Base-by-base conservation (phyloP, 768 basidiomycete genomes). In the Termitomyces sp. region DNA sequence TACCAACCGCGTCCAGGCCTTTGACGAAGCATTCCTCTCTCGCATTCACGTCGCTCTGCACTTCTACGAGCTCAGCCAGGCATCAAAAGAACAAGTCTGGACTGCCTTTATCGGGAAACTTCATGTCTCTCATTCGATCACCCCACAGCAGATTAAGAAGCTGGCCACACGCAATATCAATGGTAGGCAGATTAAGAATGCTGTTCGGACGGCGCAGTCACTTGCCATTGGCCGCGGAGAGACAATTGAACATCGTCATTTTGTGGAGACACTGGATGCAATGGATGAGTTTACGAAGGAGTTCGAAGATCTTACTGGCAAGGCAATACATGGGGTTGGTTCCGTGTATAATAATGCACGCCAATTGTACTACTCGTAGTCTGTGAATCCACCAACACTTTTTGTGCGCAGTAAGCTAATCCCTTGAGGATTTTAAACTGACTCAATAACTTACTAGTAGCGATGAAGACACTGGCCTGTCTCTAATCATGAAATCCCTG, bases 181-280 rank as follows among this genome's bases (percentile, higher is more conserved):
- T 66, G 87, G 87, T 11, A 67, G 86, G 46, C 84, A 87, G 73
- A 88, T 88, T 68, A 90, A 87, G 81, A 89, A 90, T 63, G 84
- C 84, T 7, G 84, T 83, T 24, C 76, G 84, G 63, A 89, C 86
- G 2, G 87, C 87, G n/a, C 80, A 81, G 58, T 83, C 84, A 55
- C 75, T 88, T 35, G 86, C 87, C 16, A 61, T 75, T 5, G 84
- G 79, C 0, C 70, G 80, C 20, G 75, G 77, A 39, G 78, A 84
- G 71, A 70, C 68, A 48, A 72, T 88, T 13, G 70, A 68, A n/a
- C 82, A 77, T 65, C 69, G 67, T 39, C 86, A 88, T 72, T 76
- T 88, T 55, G 65, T 77, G 64, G 80, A 84, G 68, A 86, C 86
- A 6, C 71, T 87, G 63, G 82, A 86, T 69, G 81, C 84, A 46